A percentile compares a stretch with the other conserved stretches of the same genome.
Evolutionary conservation across 2,329 filamentous ascomycete species (phyloP).

Genomic region (Colletotrichum siamense): DNA sequence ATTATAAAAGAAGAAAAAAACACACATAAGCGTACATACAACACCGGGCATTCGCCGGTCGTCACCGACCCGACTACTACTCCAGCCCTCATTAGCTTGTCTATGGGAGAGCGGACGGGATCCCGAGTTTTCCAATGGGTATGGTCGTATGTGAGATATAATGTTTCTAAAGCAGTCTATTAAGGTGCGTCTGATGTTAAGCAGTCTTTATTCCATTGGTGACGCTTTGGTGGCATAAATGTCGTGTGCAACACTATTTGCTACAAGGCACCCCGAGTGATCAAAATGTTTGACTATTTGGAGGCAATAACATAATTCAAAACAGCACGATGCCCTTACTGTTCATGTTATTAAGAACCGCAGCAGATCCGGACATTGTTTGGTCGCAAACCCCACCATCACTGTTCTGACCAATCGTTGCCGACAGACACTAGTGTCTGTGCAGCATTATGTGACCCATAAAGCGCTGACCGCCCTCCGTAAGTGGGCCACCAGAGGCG

Average conservation of each 20-base stretch:
- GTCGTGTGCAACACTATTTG: neutral
- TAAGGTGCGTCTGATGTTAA: neutral
- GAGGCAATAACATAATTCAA: neutral
- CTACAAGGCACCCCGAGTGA: neutral
- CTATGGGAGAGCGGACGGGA: conserved; percentile 1
- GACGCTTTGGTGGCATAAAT: neutral
- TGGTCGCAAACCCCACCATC: neutral
- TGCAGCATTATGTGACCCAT: neutral
- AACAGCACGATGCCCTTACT: neutral
- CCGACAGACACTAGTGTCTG: neutral
- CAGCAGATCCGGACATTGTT: neutral
- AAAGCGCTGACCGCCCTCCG: neutral
- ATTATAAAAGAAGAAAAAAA: neutral
- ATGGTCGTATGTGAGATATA: neutral
- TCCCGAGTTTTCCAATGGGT: neutral
- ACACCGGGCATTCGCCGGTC: neutral
- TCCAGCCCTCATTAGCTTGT: neutral
- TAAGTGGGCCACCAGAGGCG: neutral
- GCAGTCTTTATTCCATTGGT: neutral
- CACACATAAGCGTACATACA: neutral
- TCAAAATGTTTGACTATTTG: neutral
- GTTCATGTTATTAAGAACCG: neutral
- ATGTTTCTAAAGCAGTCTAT: neutral
- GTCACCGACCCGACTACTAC: neutral
- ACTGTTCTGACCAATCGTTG: neutral